Conservation (phyloP, 1,284 basidiomycete species). For the Cronartium ribicola region DNA sequence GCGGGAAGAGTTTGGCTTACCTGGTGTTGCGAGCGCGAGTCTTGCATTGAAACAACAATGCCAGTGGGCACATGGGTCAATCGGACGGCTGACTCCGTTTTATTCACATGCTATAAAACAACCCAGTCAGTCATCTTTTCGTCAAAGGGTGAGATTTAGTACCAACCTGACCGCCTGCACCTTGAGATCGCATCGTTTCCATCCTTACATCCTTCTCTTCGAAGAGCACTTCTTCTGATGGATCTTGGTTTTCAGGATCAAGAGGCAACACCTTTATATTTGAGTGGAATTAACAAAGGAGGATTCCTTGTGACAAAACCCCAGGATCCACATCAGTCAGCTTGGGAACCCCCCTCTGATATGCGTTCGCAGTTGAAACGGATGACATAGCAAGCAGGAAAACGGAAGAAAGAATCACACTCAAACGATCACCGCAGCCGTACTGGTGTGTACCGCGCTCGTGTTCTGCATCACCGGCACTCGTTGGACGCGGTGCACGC, state of each 20-base stretch:
- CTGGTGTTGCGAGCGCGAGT: conserved; percentile 92
- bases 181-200: conserved; percentile 90
- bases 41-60: conserved; percentile 95
- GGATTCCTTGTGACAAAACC: not conserved
- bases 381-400: not conserved
- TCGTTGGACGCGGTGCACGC: conserved; percentile 91
- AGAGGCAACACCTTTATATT: conserved; percentile 68
- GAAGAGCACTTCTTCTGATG: conserved; percentile 56
- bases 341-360: not conserved
- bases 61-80: conserved; percentile 89
- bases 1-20: conserved; percentile 53
- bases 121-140: too few species aligned
- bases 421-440: conserved; percentile 76
- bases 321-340: not conserved
- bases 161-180: conserved; percentile 86
- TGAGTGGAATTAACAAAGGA: not conserved
- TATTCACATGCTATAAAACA: conserved; percentile 79
- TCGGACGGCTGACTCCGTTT: conserved; percentile 96
- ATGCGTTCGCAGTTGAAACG: too few species aligned
- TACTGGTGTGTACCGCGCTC: conserved; percentile 87
- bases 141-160: not conserved
- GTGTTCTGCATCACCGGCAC: conserved; percentile 83
- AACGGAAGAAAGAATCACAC: conserved; percentile 42
- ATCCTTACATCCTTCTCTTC: conserved; percentile 79
- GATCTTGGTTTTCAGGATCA: conserved; percentile 52